These are phyloP conservation scores for Coniochaeta sp. DNA, from an alignment of 2,329 filamentous ascomycete genomes.

Conservation along the genomic window DNA sequence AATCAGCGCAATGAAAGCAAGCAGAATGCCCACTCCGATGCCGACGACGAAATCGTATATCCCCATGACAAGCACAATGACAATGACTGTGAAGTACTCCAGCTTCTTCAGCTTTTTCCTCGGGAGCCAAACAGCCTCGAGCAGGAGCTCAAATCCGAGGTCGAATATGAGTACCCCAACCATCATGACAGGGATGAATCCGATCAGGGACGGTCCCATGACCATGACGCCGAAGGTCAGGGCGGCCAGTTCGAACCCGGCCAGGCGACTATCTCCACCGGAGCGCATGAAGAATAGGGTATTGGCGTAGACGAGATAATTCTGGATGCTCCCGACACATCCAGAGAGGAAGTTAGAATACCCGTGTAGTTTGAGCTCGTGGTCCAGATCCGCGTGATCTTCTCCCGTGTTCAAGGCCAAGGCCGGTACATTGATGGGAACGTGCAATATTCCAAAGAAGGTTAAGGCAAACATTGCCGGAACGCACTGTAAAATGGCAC, in stretches of 20 bases:
- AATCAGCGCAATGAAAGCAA: constrained; percentile 86
- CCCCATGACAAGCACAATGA: constrained; percentile 93
- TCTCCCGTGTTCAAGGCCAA: constrained; percentile 85
- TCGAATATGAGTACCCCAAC: constrained; percentile 93
- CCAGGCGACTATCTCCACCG: constrained; percentile 79
- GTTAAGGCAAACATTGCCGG: constrained; percentile 95
- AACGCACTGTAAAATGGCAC: constrained; percentile 72
- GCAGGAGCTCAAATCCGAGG: constrained; percentile 83
- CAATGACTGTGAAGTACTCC: constrained; percentile 84
- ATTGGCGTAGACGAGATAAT: constrained; percentile 97
- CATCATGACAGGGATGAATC: constrained; percentile 94
- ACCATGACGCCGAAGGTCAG: constrained; percentile 78
- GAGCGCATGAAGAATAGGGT: constrained; percentile 95
- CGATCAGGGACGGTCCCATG: constrained; percentile 80
- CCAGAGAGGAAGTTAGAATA: constrained; percentile 90
- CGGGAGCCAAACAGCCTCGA: constrained; percentile 83
- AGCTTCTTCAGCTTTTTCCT: constrained; percentile 79
- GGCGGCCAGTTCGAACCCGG: constrained; percentile 75
- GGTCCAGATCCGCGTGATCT: constrained; percentile 85
- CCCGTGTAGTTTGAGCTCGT: constrained; percentile 86
- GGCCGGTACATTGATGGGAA: constrained; percentile 96
- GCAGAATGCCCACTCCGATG: constrained; percentile 82
- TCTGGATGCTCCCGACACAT: constrained; percentile 80
- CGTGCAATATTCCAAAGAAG: constrained; percentile 94
- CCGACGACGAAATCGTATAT: constrained; percentile 94